phyloP scores from a whole-genome alignment of 2,329 filamentous ascomycete species.

The Rachicladosporium sp. region DNA sequence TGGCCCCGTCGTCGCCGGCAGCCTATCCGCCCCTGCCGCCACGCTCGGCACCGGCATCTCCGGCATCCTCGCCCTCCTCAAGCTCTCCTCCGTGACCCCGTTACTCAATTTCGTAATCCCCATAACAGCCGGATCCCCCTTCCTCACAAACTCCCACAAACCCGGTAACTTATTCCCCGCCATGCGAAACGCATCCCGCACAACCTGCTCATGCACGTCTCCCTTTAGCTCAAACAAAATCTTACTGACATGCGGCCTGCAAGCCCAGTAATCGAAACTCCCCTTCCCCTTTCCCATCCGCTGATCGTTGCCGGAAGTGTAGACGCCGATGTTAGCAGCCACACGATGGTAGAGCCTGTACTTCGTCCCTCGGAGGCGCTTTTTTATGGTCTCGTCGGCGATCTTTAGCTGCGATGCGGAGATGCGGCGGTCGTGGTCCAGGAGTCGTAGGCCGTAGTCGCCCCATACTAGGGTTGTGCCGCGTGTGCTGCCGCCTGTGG shows the following conservation, averaged over 20 bases:
- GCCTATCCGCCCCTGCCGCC: conserved; percentile 15
- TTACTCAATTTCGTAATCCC: conserved; percentile 79
- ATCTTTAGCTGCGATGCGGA: conserved; percentile 76
- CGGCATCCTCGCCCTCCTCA: conserved; percentile 57
- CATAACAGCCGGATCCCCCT: conserved; percentile 78
- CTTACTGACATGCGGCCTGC: conserved; percentile 78
- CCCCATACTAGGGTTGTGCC: conserved; percentile 95
- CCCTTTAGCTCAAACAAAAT: conserved; percentile 89
- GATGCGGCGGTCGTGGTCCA: conserved; percentile 83
- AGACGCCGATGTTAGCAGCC: conserved; percentile 86
- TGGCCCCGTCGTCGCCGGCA: conserved; percentile 13
- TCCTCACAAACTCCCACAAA: conserved; percentile 86
- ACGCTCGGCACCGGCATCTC: conserved; percentile 14
- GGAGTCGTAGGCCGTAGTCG: conserved; percentile 88
- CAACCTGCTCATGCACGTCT: conserved; percentile 86
- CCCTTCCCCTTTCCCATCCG: conserved; percentile 99
- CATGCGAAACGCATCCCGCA: conserved; percentile 81
- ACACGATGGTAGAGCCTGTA: conserved; percentile 88
- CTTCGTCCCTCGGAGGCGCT: conserved; percentile 75
- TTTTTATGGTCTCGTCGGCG: conserved; percentile 87
- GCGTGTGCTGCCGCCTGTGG: conserved; percentile 80
- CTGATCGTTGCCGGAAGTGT: conserved; percentile 87
- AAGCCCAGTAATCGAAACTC: conserved; percentile 92
- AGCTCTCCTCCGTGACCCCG: conserved; percentile 67
- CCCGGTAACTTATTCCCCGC: conserved; percentile 90